phyloP scores from a whole-genome alignment of 1,139 yeast species.

The Pichia sp. region DNA sequence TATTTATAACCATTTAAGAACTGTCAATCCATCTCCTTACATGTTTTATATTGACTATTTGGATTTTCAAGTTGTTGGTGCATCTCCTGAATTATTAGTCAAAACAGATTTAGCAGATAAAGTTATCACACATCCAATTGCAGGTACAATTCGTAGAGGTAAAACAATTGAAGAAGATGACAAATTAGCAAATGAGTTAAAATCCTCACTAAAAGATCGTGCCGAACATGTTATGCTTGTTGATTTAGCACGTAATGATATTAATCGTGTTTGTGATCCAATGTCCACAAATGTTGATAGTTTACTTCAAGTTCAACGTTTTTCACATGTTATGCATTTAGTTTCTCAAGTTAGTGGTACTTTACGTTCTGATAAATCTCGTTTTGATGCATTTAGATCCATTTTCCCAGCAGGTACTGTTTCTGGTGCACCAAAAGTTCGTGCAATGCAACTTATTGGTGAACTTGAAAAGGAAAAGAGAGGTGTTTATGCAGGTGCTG shows the following conservation, averaged over 20 bases:
- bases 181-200: slow-evolving; percentile 62
- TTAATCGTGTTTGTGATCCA: slow-evolving; percentile 92
- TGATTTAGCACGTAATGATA: slow-evolving; percentile 91
- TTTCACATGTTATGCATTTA: slow-evolving; percentile 95
- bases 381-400: slow-evolving; percentile 95
- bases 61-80: slow-evolving; percentile 93
- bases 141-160: slow-evolving; percentile 92
- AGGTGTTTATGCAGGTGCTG: slow-evolving; percentile 98
- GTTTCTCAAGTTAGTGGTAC: slow-evolving; percentile 94
- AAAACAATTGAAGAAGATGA: slow-evolving; percentile 89
- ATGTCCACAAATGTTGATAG: slow-evolving; percentile 78
- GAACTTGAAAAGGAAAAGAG: slow-evolving; percentile 87
- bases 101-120: slow-evolving; percentile 67
- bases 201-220: slow-evolving; percentile 80
- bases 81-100: slow-evolving; percentile 90
- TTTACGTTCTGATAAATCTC: slow-evolving; percentile 70
- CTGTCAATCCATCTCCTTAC: slow-evolving; percentile 96
- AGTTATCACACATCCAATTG: slow-evolving; percentile 91
- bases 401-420: slow-evolving; percentile 99
- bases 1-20: slow-evolving; percentile 86
- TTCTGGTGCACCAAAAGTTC: slow-evolving; percentile 95
- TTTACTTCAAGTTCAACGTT: slow-evolving; percentile 81
- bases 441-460: slow-evolving; percentile 90
- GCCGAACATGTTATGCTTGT: slow-evolving; percentile 99
- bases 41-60: slow-evolving; percentile 86